Percentiles rank a stretch among this genome's conserved stretches.
Evolutionary conservation across 345 rosid genomes (phyloP).

Genomic region (Moricandia arvensis): DNA sequence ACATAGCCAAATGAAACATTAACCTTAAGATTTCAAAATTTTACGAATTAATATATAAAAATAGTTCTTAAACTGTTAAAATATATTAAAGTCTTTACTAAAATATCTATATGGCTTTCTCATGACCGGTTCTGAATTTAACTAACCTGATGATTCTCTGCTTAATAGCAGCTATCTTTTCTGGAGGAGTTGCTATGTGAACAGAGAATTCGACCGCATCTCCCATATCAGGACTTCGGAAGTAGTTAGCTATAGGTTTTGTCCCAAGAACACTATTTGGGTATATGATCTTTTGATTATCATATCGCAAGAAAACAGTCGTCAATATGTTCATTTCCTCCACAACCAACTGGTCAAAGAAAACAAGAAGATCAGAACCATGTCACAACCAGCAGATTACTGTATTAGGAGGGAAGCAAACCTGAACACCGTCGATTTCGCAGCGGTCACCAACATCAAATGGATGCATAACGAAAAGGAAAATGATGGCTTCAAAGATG

Average conservation of each 20-base stretch:
- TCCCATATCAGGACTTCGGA: constrained; percentile 43
- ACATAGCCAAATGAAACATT: background rate
- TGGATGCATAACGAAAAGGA: constrained; percentile 85
- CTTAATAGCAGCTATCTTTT: constrained; percentile 39
- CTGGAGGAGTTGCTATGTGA: constrained; percentile 41
- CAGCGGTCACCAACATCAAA: constrained; percentile 86
- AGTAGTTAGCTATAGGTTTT: constrained; percentile 42
- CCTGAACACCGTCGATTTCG: constrained; percentile 74
- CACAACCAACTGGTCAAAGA: constrained; percentile 57
- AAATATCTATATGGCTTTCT: background rate
- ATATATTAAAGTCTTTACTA: no score
- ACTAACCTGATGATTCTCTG: constrained; percentile 38
- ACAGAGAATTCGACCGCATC: constrained; percentile 35
- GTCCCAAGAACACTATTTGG: constrained; percentile 67
- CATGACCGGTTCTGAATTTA: background rate
- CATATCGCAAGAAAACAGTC: constrained; percentile 66
- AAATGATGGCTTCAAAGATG: constrained; percentile 75
- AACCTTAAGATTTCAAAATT: background rate
- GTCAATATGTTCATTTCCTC: constrained; percentile 88
- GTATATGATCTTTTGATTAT: constrained; percentile 69
- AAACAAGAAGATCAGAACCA: background rate
- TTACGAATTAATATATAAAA: background rate
- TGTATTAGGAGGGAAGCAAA: constrained; percentile 9
- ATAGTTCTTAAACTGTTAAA: no score
- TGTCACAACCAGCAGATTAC: background rate